These are phyloP conservation scores for Flaveria floridana DNA, from an alignment of 140 eudicot species.

Conservation along the genomic window DNA sequence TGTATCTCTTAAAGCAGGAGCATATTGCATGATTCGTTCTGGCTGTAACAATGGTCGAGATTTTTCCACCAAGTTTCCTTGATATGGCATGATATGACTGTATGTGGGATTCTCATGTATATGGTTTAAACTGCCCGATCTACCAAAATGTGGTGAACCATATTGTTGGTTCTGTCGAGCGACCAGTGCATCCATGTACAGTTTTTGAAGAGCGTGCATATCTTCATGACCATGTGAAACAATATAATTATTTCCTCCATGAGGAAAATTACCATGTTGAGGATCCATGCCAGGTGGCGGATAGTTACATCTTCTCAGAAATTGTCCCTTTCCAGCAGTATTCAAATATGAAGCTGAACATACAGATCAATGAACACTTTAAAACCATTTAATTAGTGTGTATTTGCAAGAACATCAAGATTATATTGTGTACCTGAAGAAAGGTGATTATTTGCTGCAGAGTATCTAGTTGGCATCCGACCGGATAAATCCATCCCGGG, in stretches of 20 bases:
- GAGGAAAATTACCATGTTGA: constrained; percentile 36
- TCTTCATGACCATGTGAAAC: constrained; percentile 41
- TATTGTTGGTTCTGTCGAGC: constrained; percentile 59
- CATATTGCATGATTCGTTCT: constrained; percentile 40
- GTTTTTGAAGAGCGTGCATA: constrained; percentile 51
- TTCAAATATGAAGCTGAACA: constrained; percentile 45
- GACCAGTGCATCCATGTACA: constrained; percentile 58
- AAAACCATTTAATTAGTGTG: not conserved
- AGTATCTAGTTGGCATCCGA: constrained; percentile 43
- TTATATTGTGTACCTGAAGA: constrained; percentile 37
- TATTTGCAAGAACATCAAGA: not conserved
- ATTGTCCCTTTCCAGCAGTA: constrained; percentile 36
- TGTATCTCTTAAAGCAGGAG: constrained; percentile 37
- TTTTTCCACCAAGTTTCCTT: constrained; percentile 39
- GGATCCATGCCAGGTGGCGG: constrained; percentile 35
- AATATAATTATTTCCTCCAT: constrained; percentile 27
- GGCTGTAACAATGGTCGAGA: constrained; percentile 41
- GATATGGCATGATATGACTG: constrained; percentile 37
- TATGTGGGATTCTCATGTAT: constrained; percentile 41
- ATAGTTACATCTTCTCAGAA: constrained; percentile 38
- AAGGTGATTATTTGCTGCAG: constrained; percentile 35
- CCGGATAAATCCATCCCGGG: constrained; percentile 37
- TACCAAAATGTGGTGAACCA: constrained; percentile 41
- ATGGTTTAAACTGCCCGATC: constrained; percentile 43
- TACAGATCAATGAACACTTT: not conserved